Evolutionary conservation across 176 grass and related monocot genomes (phyloP), one percentile per base, ranked within the genome.

Genomic region (Pontederia crassipes): DNA sequence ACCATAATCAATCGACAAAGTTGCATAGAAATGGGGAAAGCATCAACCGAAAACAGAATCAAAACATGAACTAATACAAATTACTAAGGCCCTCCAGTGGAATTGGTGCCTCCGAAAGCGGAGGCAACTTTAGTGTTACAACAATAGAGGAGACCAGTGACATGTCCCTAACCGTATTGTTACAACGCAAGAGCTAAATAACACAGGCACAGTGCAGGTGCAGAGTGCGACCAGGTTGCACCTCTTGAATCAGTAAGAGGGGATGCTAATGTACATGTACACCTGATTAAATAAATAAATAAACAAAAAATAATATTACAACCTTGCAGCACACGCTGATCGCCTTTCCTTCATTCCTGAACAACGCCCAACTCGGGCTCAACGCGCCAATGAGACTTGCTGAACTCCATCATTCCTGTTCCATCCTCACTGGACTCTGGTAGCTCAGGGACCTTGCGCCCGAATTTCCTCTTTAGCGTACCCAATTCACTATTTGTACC

Each of bases 351-450:
- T 49, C 64, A 73, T 27, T 73, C 71, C 49, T 73, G 71, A 64
- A 73, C 71, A 46, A 73, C 48, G 50, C 71, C 71, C 28, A 73
- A 52, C 58, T 73, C 71, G 35, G 71, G 59, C 32, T 73, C 59
- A 10, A 63, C 61, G 35, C 71, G 49, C 71, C 71, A 73, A 48
- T 12, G 71, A 20, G 17, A 40, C 4, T 61, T 46, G 56, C 27
- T 71, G 56, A 71, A 71, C 18, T 71, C 56, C 59, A 73, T 14
- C 11, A 64, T 26, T 10, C 56, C 69, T 17, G 46, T 35, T 51
- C 26, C 69, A 0, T 64, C 71, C 17, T 62, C 71, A 0, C 16
- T 49, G 10, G 71, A 28, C 28, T 62, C 18, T 3, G 28, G 49
- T 29, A 63, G n/a, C 14, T 73, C 59, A 2, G 71, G 16, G 0